Percentiles rank a stretch among this genome's conserved stretches.
These are phyloP conservation scores for Aureoboletus auriporus DNA, from an alignment of 768 basidiomycete species.

Conservation along the genomic window DNA sequence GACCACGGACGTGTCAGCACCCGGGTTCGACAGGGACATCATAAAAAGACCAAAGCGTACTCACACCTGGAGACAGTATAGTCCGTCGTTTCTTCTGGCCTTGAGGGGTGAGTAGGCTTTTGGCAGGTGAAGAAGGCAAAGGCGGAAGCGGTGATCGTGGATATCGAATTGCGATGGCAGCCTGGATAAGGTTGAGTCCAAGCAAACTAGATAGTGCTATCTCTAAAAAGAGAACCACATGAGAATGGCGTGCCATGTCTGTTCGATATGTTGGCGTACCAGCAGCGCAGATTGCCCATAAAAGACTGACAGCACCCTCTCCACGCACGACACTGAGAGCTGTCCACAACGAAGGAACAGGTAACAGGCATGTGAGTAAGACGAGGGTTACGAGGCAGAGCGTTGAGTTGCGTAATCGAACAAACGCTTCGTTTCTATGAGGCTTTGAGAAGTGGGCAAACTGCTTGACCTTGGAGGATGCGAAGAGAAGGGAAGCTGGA, in stretches of 20 bases:
- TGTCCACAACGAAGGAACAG: slow-evolving; percentile 35
- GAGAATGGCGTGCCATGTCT: neutral
- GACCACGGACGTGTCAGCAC: neutral
- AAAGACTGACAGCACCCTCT: neutral
- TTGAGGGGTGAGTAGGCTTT: slow-evolving; percentile 19
- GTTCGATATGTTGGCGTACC: slow-evolving; percentile 21
- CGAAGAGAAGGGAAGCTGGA: slow-evolving; percentile 22
- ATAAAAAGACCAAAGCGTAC: neutral
- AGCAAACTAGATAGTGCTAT: slow-evolving; percentile 27
- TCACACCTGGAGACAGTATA: slow-evolving; percentile 21
- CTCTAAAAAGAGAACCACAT: slow-evolving; percentile 20
- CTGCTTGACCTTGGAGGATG: slow-evolving; percentile 17
- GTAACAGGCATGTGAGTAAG: slow-evolving; percentile 36
- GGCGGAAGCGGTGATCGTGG: slow-evolving; percentile 31
- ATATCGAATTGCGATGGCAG: slow-evolving; percentile 33
- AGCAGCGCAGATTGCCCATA: slow-evolving; percentile 25
- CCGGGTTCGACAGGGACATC: neutral
- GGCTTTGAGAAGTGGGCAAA: slow-evolving; percentile 31
- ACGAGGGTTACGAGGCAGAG: slow-evolving; percentile 30
- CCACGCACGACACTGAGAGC: slow-evolving; percentile 30
- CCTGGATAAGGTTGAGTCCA: slow-evolving; percentile 33
- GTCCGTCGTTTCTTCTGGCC: slow-evolving; percentile 26
- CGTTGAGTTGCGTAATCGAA: slow-evolving; percentile 38
- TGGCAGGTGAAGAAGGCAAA: slow-evolving; percentile 20
- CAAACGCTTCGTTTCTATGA: slow-evolving; percentile 32